phyloP scores from a whole-genome alignment of 2,329 filamentous ascomycete species.

The Exutisphaerella laricina region DNA sequence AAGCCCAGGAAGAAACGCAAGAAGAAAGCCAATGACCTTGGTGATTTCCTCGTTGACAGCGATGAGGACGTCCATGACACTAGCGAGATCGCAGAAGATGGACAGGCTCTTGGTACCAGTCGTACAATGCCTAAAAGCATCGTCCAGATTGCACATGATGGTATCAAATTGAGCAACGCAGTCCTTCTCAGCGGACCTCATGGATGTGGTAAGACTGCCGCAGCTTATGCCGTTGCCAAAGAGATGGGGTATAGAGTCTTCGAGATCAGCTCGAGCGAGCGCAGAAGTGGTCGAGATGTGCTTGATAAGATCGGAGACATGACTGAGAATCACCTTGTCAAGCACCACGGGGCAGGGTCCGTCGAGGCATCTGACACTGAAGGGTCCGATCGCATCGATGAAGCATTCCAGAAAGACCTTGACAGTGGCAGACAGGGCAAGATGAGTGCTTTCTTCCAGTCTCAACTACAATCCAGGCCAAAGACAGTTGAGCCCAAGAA shows the following conservation, averaged over 20 bases:
- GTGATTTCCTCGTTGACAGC: slow-evolving; percentile 73
- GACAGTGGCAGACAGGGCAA: slow-evolving; percentile 68
- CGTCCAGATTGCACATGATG: slow-evolving; percentile 34
- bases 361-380: slow-evolving; percentile 29
- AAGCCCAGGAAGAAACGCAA: slow-evolving; percentile 57
- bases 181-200: slow-evolving; percentile 85
- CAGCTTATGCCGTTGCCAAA: slow-evolving; percentile 84
- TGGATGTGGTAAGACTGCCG: slow-evolving; percentile 88
- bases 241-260: slow-evolving; percentile 92
- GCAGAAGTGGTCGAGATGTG: slow-evolving; percentile 83
- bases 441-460: slow-evolving; percentile 75
- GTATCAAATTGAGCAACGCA: slow-evolving; percentile 58
- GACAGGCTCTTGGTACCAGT: slow-evolving; percentile 42
- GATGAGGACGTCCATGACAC: slow-evolving; percentile 68
- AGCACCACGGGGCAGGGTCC: slow-evolving; percentile 38
- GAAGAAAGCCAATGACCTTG: slow-evolving; percentile 57
- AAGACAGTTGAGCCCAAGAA: slow-evolving; percentile 31
- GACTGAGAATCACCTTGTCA: slow-evolving; percentile 90
- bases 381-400: slow-evolving; percentile 34
- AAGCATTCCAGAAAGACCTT: slow-evolving; percentile 52
- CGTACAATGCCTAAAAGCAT: slow-evolving; percentile 31
- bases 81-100: slow-evolving; percentile 57
- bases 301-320: slow-evolving; percentile 92
- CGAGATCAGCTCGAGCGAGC: slow-evolving; percentile 80
- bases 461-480: slow-evolving; percentile 34